Evolutionary conservation across 371 early-diverging fungal genomes (phyloP).

Genomic region (Haplosporangium sp.): DNA sequence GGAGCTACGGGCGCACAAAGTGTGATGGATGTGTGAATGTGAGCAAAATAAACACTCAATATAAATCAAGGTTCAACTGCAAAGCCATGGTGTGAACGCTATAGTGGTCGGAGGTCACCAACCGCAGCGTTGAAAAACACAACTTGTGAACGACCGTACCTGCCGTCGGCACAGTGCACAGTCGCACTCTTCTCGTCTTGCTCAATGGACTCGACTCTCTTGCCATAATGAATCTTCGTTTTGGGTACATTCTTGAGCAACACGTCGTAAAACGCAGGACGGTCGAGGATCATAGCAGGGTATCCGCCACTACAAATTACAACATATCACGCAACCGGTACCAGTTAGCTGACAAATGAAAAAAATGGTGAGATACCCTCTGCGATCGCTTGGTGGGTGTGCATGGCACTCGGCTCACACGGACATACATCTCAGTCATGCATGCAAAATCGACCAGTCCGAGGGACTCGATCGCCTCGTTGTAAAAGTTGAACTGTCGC

Average conservation of each 20-base stretch:
- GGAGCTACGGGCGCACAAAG: slow-evolving; percentile 6
- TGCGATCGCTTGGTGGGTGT: not conserved
- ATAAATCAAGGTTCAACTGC: no score
- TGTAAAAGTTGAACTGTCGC: slow-evolving; percentile 53
- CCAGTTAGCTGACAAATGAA: not conserved
- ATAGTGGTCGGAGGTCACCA: not conserved
- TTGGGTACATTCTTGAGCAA: slow-evolving; percentile 46
- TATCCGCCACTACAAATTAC: slow-evolving; percentile 38
- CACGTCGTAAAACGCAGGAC: slow-evolving; percentile 46
- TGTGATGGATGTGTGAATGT: no score
- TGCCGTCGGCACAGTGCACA: slow-evolving; percentile 46
- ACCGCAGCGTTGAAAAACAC: not conserved
- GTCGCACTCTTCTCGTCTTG: slow-evolving; percentile 27
- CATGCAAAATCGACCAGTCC: slow-evolving; percentile 46
- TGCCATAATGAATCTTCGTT: slow-evolving; percentile 36
- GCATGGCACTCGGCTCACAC: not conserved
- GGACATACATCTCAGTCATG: slow-evolving; percentile 44
- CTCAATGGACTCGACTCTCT: slow-evolving; percentile 28
- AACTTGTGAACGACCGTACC: slow-evolving; percentile 12
- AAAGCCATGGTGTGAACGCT: not conserved
- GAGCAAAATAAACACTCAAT: slow-evolving; percentile 1
- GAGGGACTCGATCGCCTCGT: slow-evolving; percentile 27
- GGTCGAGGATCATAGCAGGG: slow-evolving; percentile 50
- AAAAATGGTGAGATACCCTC: no score
- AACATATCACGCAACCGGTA: not conserved